These are phyloP conservation scores for Pseudomassariella vexata DNA, from an alignment of 2,329 filamentous ascomycete species.

Conservation along the genomic window DNA sequence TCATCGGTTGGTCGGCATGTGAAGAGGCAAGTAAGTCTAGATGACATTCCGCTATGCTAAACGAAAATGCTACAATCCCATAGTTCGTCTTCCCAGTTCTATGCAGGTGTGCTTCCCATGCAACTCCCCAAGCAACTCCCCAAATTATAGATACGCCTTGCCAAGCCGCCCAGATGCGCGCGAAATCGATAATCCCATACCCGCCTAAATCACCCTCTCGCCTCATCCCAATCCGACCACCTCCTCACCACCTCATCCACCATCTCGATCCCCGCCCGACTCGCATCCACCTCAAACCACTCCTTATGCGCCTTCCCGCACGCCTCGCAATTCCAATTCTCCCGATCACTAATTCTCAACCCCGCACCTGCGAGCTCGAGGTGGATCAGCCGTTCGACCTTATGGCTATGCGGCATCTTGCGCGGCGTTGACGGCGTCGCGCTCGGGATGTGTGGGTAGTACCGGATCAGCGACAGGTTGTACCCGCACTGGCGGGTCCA, in stretches of 20 bases:
- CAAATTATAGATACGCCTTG: too few relatives aligned
- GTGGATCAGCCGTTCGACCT: constrained; percentile 86
- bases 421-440: constrained; percentile 37
- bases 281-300: constrained; percentile 89
- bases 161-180: too few relatives aligned
- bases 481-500: constrained; percentile 94
- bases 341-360: constrained; percentile 43
- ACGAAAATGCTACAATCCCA: too few relatives aligned
- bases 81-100: too few relatives aligned
- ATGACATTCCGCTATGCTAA: too few relatives aligned
- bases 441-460: constrained; percentile 74
- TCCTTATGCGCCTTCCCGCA: constrained; percentile 86
- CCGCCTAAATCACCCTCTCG: constrained; percentile 10
- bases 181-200: neutral
- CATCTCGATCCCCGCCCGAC: constrained; percentile 61
- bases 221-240: constrained; percentile 83
- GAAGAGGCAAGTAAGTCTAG: too few relatives aligned
- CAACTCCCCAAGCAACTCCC: too few relatives aligned
- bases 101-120: too few relatives aligned
- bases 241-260: constrained; percentile 66
- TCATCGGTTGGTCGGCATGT: too few relatives aligned
- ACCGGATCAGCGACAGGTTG: constrained; percentile 79
- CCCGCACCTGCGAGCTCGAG: constrained; percentile 70
- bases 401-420: constrained; percentile 80
- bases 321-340: constrained; percentile 66